phyloP scores from a whole-genome alignment of 257 asterid species.

The Jaltomata sinuosa region DNA sequence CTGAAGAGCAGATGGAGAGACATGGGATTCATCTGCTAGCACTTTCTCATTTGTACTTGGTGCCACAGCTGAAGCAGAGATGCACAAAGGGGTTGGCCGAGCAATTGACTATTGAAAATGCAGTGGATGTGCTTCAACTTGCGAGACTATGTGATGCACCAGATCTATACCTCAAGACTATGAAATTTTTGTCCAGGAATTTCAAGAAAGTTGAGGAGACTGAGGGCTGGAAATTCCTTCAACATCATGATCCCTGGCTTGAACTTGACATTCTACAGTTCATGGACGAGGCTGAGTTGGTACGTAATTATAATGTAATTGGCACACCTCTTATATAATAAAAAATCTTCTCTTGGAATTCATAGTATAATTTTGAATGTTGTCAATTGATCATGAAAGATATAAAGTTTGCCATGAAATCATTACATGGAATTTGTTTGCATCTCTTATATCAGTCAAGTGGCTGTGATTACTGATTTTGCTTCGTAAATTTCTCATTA shows the following conservation, averaged over 20 bases:
- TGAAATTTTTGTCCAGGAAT: conserved; percentile 40
- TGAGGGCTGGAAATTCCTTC: conserved; percentile 86
- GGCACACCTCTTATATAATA: no score
- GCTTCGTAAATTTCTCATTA: background rate
- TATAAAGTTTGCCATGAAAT: background rate
- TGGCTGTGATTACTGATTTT: background rate
- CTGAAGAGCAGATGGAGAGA: conserved; percentile 67
- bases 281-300: conserved; percentile 75
- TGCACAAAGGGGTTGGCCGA: conserved; percentile 48
- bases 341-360: background rate
- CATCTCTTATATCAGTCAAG: background rate
- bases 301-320: conserved; percentile 8
- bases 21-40: conserved; percentile 75
- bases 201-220: conserved; percentile 65
- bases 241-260: conserved; percentile 65
- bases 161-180: conserved; percentile 61
- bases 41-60: conserved; percentile 71
- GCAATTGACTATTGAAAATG: conserved; percentile 39
- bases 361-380: background rate
- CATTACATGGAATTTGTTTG: background rate
- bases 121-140: conserved; percentile 80
- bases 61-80: conserved; percentile 73
- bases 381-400: background rate
- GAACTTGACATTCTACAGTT: conserved; percentile 80
- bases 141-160: conserved; percentile 88